Base-by-base conservation (phyloP, 495 filamentous ascomycete species). In the Acidomyces sp. region DNA sequence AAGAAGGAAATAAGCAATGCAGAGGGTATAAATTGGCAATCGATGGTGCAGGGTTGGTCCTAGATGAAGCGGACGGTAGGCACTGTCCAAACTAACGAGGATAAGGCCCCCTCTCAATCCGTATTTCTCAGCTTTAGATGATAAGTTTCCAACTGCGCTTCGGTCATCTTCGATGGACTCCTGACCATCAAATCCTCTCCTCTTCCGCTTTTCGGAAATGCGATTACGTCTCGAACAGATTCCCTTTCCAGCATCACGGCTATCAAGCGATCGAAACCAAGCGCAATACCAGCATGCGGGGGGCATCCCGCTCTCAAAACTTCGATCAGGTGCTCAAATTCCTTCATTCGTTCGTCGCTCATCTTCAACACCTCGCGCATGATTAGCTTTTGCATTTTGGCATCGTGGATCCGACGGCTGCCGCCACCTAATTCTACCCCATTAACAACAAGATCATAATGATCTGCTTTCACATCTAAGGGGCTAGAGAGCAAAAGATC, bases 381-480 rank as follows among this genome's bases (percentile, higher is more conserved):
- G 46, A 97, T 62, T 49, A 81, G 86, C 49, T 86, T 77, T 56
- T 97, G 90, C 51, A 94, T 66, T 24, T 69, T 69, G 6, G 84
- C 77, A 52, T 83, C 70, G 62, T 97, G 90, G 42, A 96, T 95
- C 67, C 90, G 85, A 9, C 81, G 72, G 58, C 83, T 92, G 7
- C 90, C 90, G 10, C 90, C 90, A 29, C 90, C 90, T 20, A 97
- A 70, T 59, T 97, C 90, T 11, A 94, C 75, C 12, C 90, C 90
- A 55, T 97, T 97, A 42, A 96, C 72, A 10, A 97, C 90, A 12
- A 97, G 70, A 53, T 97, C 90, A 57, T 93, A 97, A 57, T 92
- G 83, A 55, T 93, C 86, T 1, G 73, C 87, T 26, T 68, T 70
- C 0, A 71, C 86, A 42, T 70, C 61, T 7, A 80, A 66, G 1